A percentile compares a stretch with the other conserved stretches of the same genome.
Conservation (phyloP, 257 asterid genomes). For the Nemophila menziesii region DNA sequence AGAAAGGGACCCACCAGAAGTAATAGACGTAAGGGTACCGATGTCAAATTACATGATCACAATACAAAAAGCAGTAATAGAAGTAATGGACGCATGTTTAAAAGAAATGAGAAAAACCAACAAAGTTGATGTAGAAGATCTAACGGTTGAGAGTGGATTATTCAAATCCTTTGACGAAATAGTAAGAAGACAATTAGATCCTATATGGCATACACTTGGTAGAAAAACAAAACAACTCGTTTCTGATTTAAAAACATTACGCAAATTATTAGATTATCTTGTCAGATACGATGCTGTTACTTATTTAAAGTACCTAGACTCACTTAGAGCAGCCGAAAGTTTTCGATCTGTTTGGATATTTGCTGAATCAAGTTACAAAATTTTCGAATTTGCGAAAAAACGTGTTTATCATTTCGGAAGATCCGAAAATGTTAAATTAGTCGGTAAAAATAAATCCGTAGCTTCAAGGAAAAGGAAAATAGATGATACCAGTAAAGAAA, state of each 20-base stretch:
- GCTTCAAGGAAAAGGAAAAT: conserved; percentile 61
- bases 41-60: conserved; percentile 76
- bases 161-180: conserved; percentile 98
- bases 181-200: conserved; percentile 83
- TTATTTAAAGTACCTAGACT: conserved; percentile 88
- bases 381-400: conserved; percentile 87
- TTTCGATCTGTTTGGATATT: conserved; percentile 96
- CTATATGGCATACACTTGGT: conserved; percentile 97
- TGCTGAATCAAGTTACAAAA: conserved; percentile 96
- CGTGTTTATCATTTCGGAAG: conserved; percentile 87
- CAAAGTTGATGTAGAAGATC: conserved; percentile 92
- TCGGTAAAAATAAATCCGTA: conserved; percentile 33
- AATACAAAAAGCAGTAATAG: conserved; percentile 85
- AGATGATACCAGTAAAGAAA: conserved; percentile 37
- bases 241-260: conserved; percentile 85
- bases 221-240: conserved; percentile 92
- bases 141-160: conserved; percentile 90
- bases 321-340: conserved; percentile 96
- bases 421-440: conserved; percentile 40
- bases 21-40: conserved; percentile 82
- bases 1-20: conserved; percentile 91
- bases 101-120: conserved; percentile 96
- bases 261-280: conserved; percentile 91
- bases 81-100: conserved; percentile 93
- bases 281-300: conserved; percentile 97